Evolutionary conservation across 2,329 filamentous ascomycete genomes (phyloP), one percentile per base, ranked within the genome.

Genomic region (Neophaeococcomyces mojaviensis): DNA sequence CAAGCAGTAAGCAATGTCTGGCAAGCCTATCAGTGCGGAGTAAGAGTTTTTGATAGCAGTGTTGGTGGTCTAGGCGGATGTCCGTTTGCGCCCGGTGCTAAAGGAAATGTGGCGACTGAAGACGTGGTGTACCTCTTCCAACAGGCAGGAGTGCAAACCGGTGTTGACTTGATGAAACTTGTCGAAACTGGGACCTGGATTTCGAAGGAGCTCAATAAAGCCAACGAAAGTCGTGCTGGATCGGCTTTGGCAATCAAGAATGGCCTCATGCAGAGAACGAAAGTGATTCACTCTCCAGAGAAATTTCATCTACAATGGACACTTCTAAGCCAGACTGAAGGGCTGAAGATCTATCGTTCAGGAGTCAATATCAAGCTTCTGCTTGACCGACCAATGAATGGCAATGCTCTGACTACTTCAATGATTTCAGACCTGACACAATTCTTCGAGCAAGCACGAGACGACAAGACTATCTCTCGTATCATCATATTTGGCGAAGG

Each of bases 41-140:
- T 94, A 33, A 70, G 85, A 26, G 85, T 78, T 0, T 92, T 94
- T 61, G 88, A 94, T 60, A 79, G 78, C 53, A 86, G 84, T 44
- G 85, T 94, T 1, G 85, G 79, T 2, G 87, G 88, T 0, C 70
- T 94, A 1, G 88, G 88, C 1, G 88, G 88, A 0, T 94, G 88
- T 60, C 88, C 88, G 0, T 94, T 86, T 60, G 86, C 82, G 51
- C 86, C 86, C 0, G 88, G 88, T 0, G 87, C 87, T 0, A 92
- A 86, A 33, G 88, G 88, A 1, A 94, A 94, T 61, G 84, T 92
- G 10, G 81, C 85, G 1, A 89, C 86, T 0, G 88, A 94, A 66
- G 84, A 94, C 61, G 67, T 94, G 66, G 82, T 92, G 1, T 87
- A 90, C 60, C 82, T 85, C 56, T 66, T 66, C 31, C 53, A 64